A percentile compares a stretch with the other conserved stretches of the same genome.
These are phyloP conservation scores for Hippophae rhamnoides DNA, from an alignment of 306 rosid species.

Conservation along the genomic window DNA sequence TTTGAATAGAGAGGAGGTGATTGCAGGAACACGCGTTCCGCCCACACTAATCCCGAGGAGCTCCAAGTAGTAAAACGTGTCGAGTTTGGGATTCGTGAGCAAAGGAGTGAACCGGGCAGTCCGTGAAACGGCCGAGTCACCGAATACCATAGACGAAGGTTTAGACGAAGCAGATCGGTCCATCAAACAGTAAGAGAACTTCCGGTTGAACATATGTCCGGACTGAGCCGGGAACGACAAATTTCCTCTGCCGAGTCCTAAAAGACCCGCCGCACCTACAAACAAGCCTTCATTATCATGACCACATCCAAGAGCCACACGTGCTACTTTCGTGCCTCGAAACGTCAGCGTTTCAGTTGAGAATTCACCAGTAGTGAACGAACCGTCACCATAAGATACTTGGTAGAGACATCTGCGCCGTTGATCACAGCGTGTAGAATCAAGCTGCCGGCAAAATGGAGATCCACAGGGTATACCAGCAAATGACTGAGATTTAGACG, in stretches of 20 bases:
- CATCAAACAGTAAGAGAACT: conserved; percentile 81
- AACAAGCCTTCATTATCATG: conserved; percentile 83
- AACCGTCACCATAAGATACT: conserved; percentile 90
- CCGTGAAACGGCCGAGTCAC: conserved; percentile 64
- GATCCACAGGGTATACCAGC: conserved; percentile 49
- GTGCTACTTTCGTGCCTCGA: conserved; percentile 41
- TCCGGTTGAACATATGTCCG: conserved; percentile 54
- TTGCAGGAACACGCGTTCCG: conserved; percentile 51
- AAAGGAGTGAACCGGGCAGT: conserved; percentile 78
- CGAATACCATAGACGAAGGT: conserved; percentile 67
- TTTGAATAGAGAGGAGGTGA: conserved; percentile 48
- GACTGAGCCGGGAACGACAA: conserved; percentile 69
- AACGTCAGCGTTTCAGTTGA: conserved; percentile 83
- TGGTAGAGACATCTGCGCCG: conserved; percentile 56
- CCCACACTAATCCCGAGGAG: conserved; percentile 77
- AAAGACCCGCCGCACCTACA: conserved; percentile 77
- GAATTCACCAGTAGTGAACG: conserved; percentile 72
- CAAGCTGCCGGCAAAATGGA: conserved; percentile 57
- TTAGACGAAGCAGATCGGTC: conserved; percentile 78
- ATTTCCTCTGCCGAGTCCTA: conserved; percentile 78
- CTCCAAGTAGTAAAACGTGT: conserved; percentile 75
- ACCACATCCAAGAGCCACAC: conserved; percentile 81
- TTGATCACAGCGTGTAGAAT: conserved; percentile 47
- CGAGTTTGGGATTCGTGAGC: conserved; percentile 55
- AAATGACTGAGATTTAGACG: conserved; percentile 45